Base-by-base conservation (phyloP, 2,329 filamentous ascomycete species). In the Aspergillus tanneri region DNA sequence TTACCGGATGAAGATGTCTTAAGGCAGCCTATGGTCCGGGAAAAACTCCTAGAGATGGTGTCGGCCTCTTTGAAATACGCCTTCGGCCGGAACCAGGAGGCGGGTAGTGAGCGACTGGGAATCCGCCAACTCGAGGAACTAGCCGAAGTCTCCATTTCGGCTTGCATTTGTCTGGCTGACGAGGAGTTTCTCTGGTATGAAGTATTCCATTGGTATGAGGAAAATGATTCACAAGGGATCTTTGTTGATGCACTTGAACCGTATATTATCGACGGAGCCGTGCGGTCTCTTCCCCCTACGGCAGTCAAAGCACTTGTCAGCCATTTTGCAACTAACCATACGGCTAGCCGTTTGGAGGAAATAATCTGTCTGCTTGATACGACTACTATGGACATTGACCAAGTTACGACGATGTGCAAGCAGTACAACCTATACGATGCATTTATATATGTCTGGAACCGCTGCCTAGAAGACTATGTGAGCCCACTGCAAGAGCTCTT, bases 391-490 rank as follows among this genome's bases (percentile, higher is more conserved):
- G 95, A 99, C 65, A 84, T 99, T 57, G 92, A 99, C 65, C 89
- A 97, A 68, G 84, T 95, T 49, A 96, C 92, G 0, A 80, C 81
- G 10, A 77, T 99, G 19, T 99, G 93, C 77, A 95, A 93, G 67
- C 86, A 92, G 64, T 85, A 97, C 67, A 83, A 87, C 56, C 79
- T 99, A 3, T 99, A 96, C 64, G 95, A 99, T 69, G 95, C 93
- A 2, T 81, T 96, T 47, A 90, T 95, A 35, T 96, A 97, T 66
- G 88, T 99, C 46, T 99, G 93, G 93, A 97, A 95, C 52, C 86
- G 89, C 67, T 90, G 90, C 2, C 75, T 99, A 22, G 76, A 78
- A 53, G 95, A 99, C 68, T 96, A 95, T 61, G 85, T 96, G 53
- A 95, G 91, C 2, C 92, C 93, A 1, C 76, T 97, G 47, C 86